These are phyloP conservation scores for Dichotomocladium elegans DNA, from an alignment of 371 early-diverging fungal genomes.

Conservation along the genomic window DNA sequence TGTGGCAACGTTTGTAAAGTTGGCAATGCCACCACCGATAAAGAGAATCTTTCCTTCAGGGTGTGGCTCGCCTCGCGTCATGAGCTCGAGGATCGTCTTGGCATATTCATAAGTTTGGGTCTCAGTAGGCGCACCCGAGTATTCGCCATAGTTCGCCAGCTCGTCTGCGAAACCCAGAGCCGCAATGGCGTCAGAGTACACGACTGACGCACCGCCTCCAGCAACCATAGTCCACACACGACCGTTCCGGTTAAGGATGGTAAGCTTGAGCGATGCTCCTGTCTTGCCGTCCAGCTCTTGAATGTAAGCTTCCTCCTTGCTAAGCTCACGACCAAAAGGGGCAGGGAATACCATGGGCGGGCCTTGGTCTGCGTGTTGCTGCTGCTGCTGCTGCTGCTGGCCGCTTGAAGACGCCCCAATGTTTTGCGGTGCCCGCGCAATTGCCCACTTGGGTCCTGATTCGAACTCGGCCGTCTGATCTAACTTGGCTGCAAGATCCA, in stretches of 20 bases:
- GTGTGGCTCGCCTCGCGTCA: constrained; percentile 86
- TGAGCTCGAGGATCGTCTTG: constrained; percentile 95
- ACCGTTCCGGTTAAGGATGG: constrained; percentile 91
- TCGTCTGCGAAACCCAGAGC: constrained; percentile 92
- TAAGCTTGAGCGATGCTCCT: constrained; percentile 95
- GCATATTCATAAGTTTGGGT: constrained; percentile 98
- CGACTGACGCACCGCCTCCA: constrained; percentile 98
- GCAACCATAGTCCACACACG: constrained; percentile 99
- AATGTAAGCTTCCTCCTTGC: constrained; percentile 95
- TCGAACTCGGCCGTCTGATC: constrained; percentile 99
- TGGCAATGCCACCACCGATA: constrained; percentile 99
- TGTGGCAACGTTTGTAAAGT: constrained; percentile 98
- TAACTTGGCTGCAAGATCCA: constrained; percentile 96
- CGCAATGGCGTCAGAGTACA: constrained; percentile 95
- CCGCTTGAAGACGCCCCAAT: constrained; percentile 36
- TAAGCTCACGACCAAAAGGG: constrained; percentile 95
- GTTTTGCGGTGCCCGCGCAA: constrained; percentile 67
- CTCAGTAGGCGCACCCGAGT: constrained; percentile 97
- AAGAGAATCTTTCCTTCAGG: constrained; percentile 93
- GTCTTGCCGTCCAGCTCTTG: constrained; percentile 97
- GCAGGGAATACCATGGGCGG: constrained; percentile 96
- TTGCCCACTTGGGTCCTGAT: constrained; percentile 87
- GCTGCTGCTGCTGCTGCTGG: no score
- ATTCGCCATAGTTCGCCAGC: constrained; percentile 98
- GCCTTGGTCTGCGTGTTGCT: constrained; percentile 65